A percentile compares a stretch with the other conserved stretches of the same genome.
These are phyloP conservation scores for Sporothrix phasma DNA, from an alignment of 2,329 filamentous ascomycete genomes.

Conservation along the genomic window DNA sequence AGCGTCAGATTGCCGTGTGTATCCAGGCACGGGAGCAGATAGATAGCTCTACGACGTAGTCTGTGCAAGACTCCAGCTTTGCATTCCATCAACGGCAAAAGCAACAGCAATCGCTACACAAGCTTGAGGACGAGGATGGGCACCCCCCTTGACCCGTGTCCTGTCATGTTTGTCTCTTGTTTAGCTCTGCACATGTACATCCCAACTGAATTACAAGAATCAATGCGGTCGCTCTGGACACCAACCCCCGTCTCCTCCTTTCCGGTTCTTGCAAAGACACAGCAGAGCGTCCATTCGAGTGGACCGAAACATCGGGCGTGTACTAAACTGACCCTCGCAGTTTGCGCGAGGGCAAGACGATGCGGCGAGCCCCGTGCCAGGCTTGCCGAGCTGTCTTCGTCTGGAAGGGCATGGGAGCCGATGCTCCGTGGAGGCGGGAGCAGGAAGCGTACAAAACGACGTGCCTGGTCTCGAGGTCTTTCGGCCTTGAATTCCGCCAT, in stretches of 20 bases:
- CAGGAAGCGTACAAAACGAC: neutral
- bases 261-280: too few species aligned
- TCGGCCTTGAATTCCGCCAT: neutral
- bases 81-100: neutral
- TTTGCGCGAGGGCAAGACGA: neutral
- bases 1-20: neutral
- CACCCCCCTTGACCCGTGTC: neutral
- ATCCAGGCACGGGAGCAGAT: neutral
- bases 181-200: neutral
- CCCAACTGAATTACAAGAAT: neutral
- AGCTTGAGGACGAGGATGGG: neutral
- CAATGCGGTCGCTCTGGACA: neutral
- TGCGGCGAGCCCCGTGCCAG: neutral
- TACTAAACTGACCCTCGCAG: neutral
- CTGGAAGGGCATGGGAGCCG: neutral
- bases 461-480: neutral
- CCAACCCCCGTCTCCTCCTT: neutral
- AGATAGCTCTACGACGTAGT: neutral
- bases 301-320: neutral
- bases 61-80: neutral
- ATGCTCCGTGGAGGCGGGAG: neutral
- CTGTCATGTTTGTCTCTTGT: neutral
- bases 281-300: neutral
- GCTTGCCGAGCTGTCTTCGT: neutral
- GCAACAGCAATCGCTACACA: neutral